Percentiles rank a stretch among this genome's conserved stretches.
Evolutionary conservation across 140 eudicot genomes (phyloP).

Genomic region (Cichorium intybus): DNA sequence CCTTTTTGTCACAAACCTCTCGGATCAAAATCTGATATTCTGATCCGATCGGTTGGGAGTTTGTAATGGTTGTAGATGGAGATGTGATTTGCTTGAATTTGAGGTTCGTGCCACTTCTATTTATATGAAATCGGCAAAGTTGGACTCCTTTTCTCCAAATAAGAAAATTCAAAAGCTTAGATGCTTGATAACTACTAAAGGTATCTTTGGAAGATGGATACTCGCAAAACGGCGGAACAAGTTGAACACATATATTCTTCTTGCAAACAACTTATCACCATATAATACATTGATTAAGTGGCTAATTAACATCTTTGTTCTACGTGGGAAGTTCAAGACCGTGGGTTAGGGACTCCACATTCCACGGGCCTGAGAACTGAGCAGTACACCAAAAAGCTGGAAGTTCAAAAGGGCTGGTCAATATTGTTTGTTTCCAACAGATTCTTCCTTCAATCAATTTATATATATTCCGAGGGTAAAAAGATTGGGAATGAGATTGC

Average conservation of each 20-base stretch:
- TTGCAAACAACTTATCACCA: conserved; percentile 16
- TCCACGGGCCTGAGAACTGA: conserved; percentile 25
- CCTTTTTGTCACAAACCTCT: no score
- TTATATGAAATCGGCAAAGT: conserved; percentile 60
- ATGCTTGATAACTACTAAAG: conserved; percentile 60
- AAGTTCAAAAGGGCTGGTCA: conserved; percentile 43
- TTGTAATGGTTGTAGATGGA: not conserved
- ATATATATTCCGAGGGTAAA: conserved; percentile 38
- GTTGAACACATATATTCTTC: conserved; percentile 50
- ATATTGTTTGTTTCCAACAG: conserved; percentile 37
- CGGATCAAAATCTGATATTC: conserved; percentile 28
- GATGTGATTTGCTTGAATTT: conserved; percentile 39
- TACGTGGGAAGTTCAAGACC: conserved; percentile 30
- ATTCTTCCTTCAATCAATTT: conserved; percentile 37
- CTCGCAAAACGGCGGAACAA: conserved; percentile 38
- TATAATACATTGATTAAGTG: not conserved
- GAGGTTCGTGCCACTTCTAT: conserved; percentile 48
- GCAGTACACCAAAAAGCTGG: conserved; percentile 22
- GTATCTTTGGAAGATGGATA: conserved; percentile 52
- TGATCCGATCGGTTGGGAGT: conserved; percentile 28
- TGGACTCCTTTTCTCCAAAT: conserved; percentile 14
- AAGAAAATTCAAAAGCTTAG: conserved; percentile 54
- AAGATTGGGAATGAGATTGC: conserved; percentile 51
- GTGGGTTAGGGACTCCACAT: conserved; percentile 26
- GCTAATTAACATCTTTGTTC: conserved; percentile 1